Conservation (phyloP, 176 grass and related monocot genomes). For the Cenchrus americanus region DNA sequence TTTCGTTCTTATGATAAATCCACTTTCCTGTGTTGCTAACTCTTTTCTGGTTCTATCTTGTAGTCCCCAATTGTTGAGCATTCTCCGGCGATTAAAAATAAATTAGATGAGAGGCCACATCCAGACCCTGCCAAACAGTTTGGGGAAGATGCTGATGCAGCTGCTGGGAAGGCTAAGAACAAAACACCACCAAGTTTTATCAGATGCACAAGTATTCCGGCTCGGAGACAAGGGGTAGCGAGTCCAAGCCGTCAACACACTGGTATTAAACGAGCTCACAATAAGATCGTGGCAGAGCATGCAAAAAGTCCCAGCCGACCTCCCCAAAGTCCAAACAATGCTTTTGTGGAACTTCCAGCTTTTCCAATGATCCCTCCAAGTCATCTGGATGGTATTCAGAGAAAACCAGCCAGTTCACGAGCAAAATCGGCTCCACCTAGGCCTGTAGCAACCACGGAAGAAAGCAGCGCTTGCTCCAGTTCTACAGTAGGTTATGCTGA, state of each 20-base stretch:
- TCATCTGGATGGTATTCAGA: slow-evolving; percentile 42
- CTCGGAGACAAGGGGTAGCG: slow-evolving; percentile 43
- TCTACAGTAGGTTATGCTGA: slow-evolving; percentile 38
- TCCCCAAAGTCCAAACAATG: slow-evolving; percentile 36
- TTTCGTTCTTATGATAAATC: slow-evolving; percentile 33
- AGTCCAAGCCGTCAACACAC: slow-evolving; percentile 54
- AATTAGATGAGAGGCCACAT: slow-evolving; percentile 47
- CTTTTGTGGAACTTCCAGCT: slow-evolving; percentile 26
- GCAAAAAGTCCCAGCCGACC: slow-evolving; percentile 55
- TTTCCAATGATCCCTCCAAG: slow-evolving; percentile 45
- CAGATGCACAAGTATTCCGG: slow-evolving; percentile 50
- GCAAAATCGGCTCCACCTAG: slow-evolving; percentile 48
- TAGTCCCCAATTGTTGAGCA: slow-evolving; percentile 78
- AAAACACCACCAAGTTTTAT: slow-evolving; percentile 44
- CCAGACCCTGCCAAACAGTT: slow-evolving; percentile 52
- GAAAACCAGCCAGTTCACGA: slow-evolving; percentile 32
- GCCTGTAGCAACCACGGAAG: slow-evolving; percentile 43
- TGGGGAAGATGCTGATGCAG: slow-evolving; percentile 39
- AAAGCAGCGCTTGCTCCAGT: slow-evolving; percentile 33
- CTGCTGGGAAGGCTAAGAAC: slow-evolving; percentile 52
- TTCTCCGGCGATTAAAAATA: slow-evolving; percentile 56
- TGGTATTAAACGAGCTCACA: slow-evolving; percentile 57
- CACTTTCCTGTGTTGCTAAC: slow-evolving; percentile 40
- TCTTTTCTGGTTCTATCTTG: slow-evolving; percentile 42
- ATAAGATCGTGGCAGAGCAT: slow-evolving; percentile 44